Base-by-base conservation (phyloP, 331 rosid genomes). In the Ulmus americana region DNA sequence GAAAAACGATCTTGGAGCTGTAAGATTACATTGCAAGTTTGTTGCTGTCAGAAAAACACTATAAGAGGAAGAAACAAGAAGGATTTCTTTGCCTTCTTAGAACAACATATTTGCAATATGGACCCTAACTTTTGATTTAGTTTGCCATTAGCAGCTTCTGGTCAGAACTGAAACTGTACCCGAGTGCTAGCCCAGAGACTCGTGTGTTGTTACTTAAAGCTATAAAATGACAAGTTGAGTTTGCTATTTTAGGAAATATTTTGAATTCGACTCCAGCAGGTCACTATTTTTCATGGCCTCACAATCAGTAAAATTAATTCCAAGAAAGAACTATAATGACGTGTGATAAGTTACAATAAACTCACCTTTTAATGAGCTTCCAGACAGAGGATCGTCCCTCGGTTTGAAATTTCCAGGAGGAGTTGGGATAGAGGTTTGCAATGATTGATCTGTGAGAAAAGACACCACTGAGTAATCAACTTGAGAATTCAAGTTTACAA, bases 1-100 rank as follows among this genome's bases (percentile, higher is more conserved):
- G 80, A 95, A 90, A 77, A 94, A 94, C 53, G 97, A 90, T 60
- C 88, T 70, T 22, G 97, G 99, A 81, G 97, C 97, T 94, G 97
- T 75, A 72, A 70, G 51, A 74, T 64, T 64, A n/a, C 65, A 64
- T 38, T 66, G 22, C 22, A 20, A 76, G 53, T 65, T 45, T 12
- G n/a, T 43, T 44, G 62, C 51, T 49, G 58, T 68, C 55, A 78
- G 57, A 72, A 64, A 11, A 9, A 16, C 59, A 40, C 55, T 53
- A 45, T 42, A 67, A 46, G 28, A 59, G 65, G 47, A 63, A 9
- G 63, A 50, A 42, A 55, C 55, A 65, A 70, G 15, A 73, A 61
- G 43, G 61, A n/a, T 50, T 44, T 63, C 56, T 28, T 28, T 28
- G 35, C 2, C 35, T 28, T 28, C 35, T 28, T 28, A 28, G 35